Evolutionary conservation across 202 grass and related monocot genomes (phyloP), one percentile per base, ranked within the genome.

Genomic region (Cymbopogon flexuosus): DNA sequence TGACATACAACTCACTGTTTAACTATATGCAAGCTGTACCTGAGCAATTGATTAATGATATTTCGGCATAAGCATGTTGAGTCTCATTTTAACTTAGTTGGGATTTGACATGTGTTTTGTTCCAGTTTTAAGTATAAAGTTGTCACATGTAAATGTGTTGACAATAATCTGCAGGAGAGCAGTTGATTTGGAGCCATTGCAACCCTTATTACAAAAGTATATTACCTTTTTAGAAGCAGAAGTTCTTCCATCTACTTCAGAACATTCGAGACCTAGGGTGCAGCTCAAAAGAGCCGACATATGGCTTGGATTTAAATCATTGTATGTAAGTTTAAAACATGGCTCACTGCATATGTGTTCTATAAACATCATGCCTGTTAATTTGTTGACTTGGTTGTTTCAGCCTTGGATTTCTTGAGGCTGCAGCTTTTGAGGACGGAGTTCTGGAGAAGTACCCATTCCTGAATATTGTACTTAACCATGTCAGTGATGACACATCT

Each of bases 261-360:
- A 94, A 62, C 68, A 78, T 79, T 81, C 43, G 30, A 94, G 95
- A 62, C 88, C 90, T 68, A 94, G 95, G 84, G 82, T 93, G 81
- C 95, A 89, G 73, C 95, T 94, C 45, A 87, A 93, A 89, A 85
- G 92, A 79, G 64, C 83, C 0, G 88, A 98, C 79, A 81, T 98
- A 83, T 98, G 95, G 95, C 92, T 94, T 82, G 95, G 95, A 89
- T 93, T 98, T 88, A 98, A 98, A 88, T 92, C 92, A 94, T 66
- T 98, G 95, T 98, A 98, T 91, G 95, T 91, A 84, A 87, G 73
- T 93, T 73, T 87, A 72, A 79, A 65, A 90, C 31, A 78, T 74
- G 47, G 62, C 35, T 77, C 66, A 57, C 37, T 73, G 33, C 40
- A 3, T 45, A 60, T 64, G 34, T 65, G 45, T 62, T 65, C 52